These are phyloP conservation scores for Viridothelium virens DNA, from an alignment of 495 filamentous ascomycete species.

Conservation along the genomic window DNA sequence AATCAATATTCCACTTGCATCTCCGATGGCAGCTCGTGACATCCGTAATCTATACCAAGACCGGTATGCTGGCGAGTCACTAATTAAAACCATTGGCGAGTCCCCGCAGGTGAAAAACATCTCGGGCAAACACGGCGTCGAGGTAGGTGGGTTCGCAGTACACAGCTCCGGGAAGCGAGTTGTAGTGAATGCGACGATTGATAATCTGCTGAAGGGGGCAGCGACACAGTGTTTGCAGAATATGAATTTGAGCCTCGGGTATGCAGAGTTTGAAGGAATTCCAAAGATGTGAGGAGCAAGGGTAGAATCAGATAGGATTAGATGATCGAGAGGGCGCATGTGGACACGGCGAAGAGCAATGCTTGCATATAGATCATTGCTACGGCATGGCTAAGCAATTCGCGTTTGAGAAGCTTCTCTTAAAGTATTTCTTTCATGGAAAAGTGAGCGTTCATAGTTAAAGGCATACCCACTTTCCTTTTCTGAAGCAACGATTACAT, in stretches of 20 bases:
- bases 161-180: slow-evolving; percentile 81
- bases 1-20: slow-evolving; percentile 77
- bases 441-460: slow-evolving; percentile 8
- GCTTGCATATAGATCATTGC: not conserved
- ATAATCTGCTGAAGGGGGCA: slow-evolving; percentile 94
- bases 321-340: not conserved
- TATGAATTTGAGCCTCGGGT: slow-evolving; percentile 93
- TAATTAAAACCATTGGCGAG: slow-evolving; percentile 88
- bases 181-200: slow-evolving; percentile 94
- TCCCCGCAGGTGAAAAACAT: slow-evolving; percentile 82
- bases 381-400: not conserved
- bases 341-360: not conserved
- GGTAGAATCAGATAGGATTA: not conserved
- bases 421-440: not conserved
- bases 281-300: slow-evolving; percentile 48
- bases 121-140: slow-evolving; percentile 80
- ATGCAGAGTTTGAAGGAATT: slow-evolving; percentile 87
- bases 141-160: slow-evolving; percentile 92
- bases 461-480: not conserved
- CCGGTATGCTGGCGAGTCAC: slow-evolving; percentile 86
- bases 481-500: no score
- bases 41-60: slow-evolving; percentile 94
- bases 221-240: slow-evolving; percentile 96
- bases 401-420: not conserved
- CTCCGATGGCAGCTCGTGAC: slow-evolving; percentile 80